A percentile compares a stretch with the other conserved stretches of the same genome.
Conservation (phyloP, 768 basidiomycete genomes). For the Auriscalpium orientale region DNA sequence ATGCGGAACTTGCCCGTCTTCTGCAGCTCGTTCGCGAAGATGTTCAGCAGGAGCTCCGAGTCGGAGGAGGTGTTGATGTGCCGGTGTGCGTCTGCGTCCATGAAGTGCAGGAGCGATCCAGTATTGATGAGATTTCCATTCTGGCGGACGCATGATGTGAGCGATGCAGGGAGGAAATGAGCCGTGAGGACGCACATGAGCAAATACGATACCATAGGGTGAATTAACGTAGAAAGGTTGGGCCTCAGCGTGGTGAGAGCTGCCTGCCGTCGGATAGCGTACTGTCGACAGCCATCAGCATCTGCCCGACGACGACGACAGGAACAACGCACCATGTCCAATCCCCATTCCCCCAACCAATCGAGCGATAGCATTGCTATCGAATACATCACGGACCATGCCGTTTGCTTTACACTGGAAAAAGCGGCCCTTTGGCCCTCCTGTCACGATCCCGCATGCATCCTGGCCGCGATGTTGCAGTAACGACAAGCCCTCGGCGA, state of each 20-base stretch:
- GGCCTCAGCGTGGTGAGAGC: conserved; percentile 93
- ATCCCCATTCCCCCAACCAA: conserved; percentile 94
- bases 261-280: conserved; percentile 96
- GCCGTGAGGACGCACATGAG: conserved; percentile 57
- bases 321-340: conserved; percentile 66
- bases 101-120: conserved; percentile 72
- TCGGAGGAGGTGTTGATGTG: conserved; percentile 99
- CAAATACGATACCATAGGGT: conserved; percentile 98
- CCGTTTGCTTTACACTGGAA: conserved; percentile 99
- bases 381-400: conserved; percentile 98
- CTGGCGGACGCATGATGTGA: conserved; percentile 31
- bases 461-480: conserved; percentile 97
- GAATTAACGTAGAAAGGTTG: conserved; percentile 99
- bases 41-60: conserved; percentile 94
- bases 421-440: conserved; percentile 89
- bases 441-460: conserved; percentile 95
- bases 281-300: conserved; percentile 38
- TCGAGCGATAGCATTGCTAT: conserved; percentile 64
- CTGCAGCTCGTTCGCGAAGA: conserved; percentile 95
- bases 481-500: conserved; percentile 90
- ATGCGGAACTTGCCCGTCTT: conserved; percentile 98
- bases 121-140: conserved; percentile 99
- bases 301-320: no score
- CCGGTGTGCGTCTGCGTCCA: conserved; percentile 93
- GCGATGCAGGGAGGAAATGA: conserved; percentile 1